Percentiles rank a stretch among this genome's conserved stretches.
These are phyloP conservation scores for Mortierella alpina DNA, from an alignment of 192 early-diverging fungal species.

Conservation along the genomic window DNA sequence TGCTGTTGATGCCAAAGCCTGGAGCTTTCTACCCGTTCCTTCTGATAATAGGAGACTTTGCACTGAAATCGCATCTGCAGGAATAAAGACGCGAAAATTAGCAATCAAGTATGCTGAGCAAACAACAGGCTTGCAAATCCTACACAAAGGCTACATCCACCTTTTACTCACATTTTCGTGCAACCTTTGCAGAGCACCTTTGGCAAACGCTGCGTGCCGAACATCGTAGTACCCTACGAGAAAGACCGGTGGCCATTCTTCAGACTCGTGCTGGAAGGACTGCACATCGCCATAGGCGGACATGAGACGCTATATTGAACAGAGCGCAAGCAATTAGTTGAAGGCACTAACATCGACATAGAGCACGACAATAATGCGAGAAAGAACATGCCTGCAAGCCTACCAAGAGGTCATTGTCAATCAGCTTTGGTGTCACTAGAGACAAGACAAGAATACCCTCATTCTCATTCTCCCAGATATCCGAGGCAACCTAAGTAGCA, in stretches of 20 bases:
- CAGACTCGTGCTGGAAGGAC: constrained; percentile 38
- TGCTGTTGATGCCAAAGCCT: background rate
- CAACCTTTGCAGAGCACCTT: constrained; percentile 33
- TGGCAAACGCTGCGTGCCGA: constrained; percentile 52
- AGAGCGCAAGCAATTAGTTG: background rate
- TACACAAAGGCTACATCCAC: no score
- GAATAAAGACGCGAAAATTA: background rate
- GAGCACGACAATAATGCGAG: background rate
- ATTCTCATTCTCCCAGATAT: constrained; percentile 30
- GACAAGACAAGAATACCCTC: constrained; percentile 46
- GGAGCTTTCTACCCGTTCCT: background rate
- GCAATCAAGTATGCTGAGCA: background rate
- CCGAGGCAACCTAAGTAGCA: constrained; percentile 8
- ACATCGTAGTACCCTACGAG: constrained; percentile 64
- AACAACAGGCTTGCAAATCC: no score
- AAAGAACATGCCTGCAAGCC: constrained; percentile 3
- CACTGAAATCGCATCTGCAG: constrained; percentile 24
- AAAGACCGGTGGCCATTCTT: constrained; percentile 11
- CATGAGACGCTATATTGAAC: constrained; percentile 35
- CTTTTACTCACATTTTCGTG: constrained; percentile 40
- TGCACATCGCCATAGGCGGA: constrained; percentile 52
- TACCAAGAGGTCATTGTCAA: constrained; percentile 51
- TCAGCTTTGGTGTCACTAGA: constrained; percentile 16
- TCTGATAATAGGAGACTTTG: constrained; percentile 30
- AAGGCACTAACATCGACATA: background rate